phyloP scores from a whole-genome alignment of 495 filamentous ascomycete genomes.

The Polyplosphaeria fusca region DNA sequence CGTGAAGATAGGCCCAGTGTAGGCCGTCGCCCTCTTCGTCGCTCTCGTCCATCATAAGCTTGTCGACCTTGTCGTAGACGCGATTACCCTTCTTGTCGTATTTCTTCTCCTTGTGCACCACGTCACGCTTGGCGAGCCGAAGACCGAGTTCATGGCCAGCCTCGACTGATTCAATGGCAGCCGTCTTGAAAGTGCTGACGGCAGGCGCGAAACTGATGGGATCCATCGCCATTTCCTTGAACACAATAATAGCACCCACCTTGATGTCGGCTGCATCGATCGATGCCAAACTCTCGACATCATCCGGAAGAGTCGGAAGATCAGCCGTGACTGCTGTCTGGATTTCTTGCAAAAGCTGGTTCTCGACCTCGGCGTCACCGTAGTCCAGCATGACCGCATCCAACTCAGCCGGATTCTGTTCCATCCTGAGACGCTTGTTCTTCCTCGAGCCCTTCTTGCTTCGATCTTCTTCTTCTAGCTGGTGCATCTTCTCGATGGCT shows the following conservation, averaged over 20 bases:
- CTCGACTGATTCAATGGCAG: slow-evolving; percentile 50
- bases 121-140: slow-evolving; percentile 65
- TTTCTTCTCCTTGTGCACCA: slow-evolving; percentile 48
- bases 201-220: slow-evolving; percentile 72
- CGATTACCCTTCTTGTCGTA: slow-evolving; percentile 55
- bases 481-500: slow-evolving; percentile 23
- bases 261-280: slow-evolving; percentile 54
- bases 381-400: slow-evolving; percentile 30
- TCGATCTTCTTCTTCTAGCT: too few species aligned
- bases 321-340: slow-evolving; percentile 31
- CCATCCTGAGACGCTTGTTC: too few species aligned
- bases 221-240: slow-evolving; percentile 60
- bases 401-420: too few species aligned
- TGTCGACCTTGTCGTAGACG: slow-evolving; percentile 63
- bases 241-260: slow-evolving; percentile 70
- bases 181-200: slow-evolving; percentile 64
- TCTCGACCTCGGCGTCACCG: slow-evolving; percentile 35
- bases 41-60: slow-evolving; percentile 56
- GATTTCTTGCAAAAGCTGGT: slow-evolving; percentile 29
- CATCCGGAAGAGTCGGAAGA: slow-evolving; percentile 60
- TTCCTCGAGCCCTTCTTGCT: too few species aligned
- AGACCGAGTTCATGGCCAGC: not conserved
- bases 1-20: slow-evolving; percentile 51
- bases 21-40: slow-evolving; percentile 52
- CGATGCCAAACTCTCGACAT: slow-evolving; percentile 54